Percentiles rank a stretch among this genome's conserved stretches.
These are phyloP conservation scores for Diaporthe sp. DNA, from an alignment of 2,329 filamentous ascomycete species.

Conservation along the genomic window DNA sequence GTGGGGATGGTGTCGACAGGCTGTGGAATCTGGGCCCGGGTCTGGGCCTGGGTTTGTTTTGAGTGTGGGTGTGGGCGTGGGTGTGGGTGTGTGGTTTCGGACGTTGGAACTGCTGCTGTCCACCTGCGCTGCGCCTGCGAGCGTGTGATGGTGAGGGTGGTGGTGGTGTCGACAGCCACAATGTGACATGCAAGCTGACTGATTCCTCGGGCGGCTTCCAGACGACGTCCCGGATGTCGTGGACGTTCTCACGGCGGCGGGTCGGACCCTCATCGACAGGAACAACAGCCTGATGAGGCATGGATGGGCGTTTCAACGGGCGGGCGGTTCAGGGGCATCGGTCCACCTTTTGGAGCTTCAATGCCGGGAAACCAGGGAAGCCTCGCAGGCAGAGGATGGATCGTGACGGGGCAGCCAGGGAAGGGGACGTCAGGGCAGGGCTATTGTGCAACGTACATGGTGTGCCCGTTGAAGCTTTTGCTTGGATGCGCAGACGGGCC, in stretches of 20 bases:
- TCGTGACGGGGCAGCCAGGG: constrained; percentile 24
- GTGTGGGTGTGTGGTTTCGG: neutral
- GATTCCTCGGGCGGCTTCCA: neutral
- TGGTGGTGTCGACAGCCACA: constrained; percentile 23
- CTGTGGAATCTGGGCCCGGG: constrained; percentile 2
- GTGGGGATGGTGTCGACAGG: constrained; percentile 26
- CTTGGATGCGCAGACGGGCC: neutral
- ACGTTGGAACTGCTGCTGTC: neutral
- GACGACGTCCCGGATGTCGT: constrained; percentile 12
- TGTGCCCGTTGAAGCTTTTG: neutral
- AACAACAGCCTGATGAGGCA: constrained; percentile 15
- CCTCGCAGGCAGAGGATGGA: constrained; percentile 11
- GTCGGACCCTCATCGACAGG: constrained; percentile 29
- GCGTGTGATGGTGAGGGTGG: neutral
- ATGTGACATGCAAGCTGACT: constrained; percentile 20
- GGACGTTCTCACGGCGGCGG: constrained; percentile 6
- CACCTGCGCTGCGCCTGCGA: neutral
- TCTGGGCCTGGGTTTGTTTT: neutral
- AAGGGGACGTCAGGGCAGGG: neutral
- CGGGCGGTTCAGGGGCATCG: constrained; percentile 22
- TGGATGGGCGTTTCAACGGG: constrained; percentile 25
- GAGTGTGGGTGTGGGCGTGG: neutral
- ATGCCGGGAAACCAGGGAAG: constrained; percentile 22
- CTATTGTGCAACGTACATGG: neutral
- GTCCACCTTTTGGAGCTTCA: constrained; percentile 10